Evolutionary conservation across 2,329 filamentous ascomycete species (phyloP).

Genomic region (Verticillium nonalfalfae): DNA sequence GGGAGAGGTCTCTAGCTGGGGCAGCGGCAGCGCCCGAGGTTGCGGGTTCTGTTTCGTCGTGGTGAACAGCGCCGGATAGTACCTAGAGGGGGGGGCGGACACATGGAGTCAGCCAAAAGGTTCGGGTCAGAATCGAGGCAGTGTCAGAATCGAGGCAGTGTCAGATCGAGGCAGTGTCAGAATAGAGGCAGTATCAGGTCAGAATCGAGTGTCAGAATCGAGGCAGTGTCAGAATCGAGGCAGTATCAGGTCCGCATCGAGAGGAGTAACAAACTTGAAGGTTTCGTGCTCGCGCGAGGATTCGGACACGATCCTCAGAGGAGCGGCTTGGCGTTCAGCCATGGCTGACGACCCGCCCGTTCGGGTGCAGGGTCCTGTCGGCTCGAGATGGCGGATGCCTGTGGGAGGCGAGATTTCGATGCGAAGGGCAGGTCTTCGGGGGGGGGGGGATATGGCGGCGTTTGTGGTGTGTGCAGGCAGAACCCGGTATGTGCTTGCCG

Average conservation of each 20-base stretch:
- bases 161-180: too few relatives aligned
- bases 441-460: too few relatives aligned
- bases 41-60: constrained; percentile 14
- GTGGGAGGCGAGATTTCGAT: too few relatives aligned
- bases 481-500: too few relatives aligned
- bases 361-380: too few relatives aligned
- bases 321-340: not conserved
- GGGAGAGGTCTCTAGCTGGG: constrained; percentile 17
- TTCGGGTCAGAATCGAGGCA: not conserved
- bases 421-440: too few relatives aligned
- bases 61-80: constrained; percentile 9
- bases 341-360: not conserved
- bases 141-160: too few relatives aligned
- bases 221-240: too few relatives aligned
- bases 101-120: not conserved
- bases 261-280: constrained; percentile 16
- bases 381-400: too few relatives aligned
- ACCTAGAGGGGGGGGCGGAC: constrained; percentile 3
- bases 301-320: constrained; percentile 8
- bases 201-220: too few relatives aligned
- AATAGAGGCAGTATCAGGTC: too few relatives aligned
- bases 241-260: not conserved
- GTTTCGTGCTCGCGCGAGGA: constrained; percentile 22
- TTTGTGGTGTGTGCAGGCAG: too few relatives aligned
- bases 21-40: constrained; percentile 13